Conservation (phyloP, 2,329 filamentous ascomycete species). For the Penicillium brasilianum region DNA sequence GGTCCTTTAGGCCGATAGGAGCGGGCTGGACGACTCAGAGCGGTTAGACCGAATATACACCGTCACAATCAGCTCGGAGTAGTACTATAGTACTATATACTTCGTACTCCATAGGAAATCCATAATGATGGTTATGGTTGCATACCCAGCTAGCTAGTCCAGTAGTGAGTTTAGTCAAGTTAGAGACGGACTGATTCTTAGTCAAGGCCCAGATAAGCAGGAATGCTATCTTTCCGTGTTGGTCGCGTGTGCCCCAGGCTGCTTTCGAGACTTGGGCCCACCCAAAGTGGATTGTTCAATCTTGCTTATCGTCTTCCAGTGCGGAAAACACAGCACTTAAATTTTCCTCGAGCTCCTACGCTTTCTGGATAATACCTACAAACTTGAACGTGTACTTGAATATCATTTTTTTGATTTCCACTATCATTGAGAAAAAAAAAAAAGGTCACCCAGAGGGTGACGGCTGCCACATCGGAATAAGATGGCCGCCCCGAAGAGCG, state of each 20-base stretch:
- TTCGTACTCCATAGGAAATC: no score
- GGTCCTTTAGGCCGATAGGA: background rate
- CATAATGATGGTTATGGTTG: no score
- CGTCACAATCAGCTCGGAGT: no score
- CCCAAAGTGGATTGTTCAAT: background rate
- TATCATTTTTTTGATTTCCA: slow-evolving; percentile 9
- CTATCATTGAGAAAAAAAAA: slow-evolving; percentile 28
- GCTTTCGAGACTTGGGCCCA: background rate
- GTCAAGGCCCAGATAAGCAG: slow-evolving; percentile 3
- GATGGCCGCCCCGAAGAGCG: slow-evolving; percentile 6
- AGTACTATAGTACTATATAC: no score
- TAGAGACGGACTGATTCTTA: background rate
- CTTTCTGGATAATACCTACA: background rate
- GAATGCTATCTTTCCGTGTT: background rate
- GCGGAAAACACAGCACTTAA: no score
- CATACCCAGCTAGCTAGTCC: no score
- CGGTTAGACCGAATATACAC: background rate
- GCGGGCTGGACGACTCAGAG: background rate
- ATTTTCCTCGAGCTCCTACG: background rate
- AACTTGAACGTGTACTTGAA: background rate
- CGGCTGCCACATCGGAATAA: slow-evolving; percentile 41
- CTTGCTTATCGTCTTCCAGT: background rate
- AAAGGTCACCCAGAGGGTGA: slow-evolving; percentile 37
- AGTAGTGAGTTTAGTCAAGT: background rate
- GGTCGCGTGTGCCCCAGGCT: slow-evolving; percentile 1